Evolutionary conservation across 768 basidiomycete genomes (phyloP).

Genomic region (Leucocoprinus sp.): DNA sequence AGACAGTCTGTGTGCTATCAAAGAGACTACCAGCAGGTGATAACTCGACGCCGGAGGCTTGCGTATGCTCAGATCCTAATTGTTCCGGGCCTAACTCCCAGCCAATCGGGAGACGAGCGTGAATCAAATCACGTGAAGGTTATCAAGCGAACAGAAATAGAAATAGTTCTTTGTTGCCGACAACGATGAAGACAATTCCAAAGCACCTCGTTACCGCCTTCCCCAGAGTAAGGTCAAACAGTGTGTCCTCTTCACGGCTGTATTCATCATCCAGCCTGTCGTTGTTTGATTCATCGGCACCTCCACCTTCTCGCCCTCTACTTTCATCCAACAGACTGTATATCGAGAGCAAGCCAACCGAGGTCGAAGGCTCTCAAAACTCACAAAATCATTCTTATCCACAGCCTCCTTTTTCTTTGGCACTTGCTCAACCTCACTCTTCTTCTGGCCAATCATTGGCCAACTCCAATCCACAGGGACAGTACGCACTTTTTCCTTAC

Average conservation of each 20-base stretch:
- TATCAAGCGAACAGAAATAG: no score
- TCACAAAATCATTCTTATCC: constrained; percentile 11
- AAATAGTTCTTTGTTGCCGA: background rate
- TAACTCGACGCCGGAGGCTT: no score
- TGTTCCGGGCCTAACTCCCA: no score
- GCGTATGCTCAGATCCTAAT: no score
- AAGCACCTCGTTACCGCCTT: constrained; percentile 42
- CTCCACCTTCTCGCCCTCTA: constrained; percentile 15
- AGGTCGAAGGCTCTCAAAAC: constrained; percentile 13
- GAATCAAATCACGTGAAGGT: no score
- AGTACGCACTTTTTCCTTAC: constrained; percentile 27
- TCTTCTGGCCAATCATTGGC: constrained; percentile 4
- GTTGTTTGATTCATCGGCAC: constrained; percentile 19
- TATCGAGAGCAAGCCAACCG: constrained; percentile 14
- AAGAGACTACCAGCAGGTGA: no score
- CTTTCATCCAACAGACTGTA: constrained; percentile 14
- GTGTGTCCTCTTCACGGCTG: constrained; percentile 28
- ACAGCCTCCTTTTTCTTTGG: constrained; percentile 13
- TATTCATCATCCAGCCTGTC: constrained; percentile 24
- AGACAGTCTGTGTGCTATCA: no score
- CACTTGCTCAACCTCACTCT: constrained; percentile 13
- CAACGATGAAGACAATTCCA: constrained; percentile 39
- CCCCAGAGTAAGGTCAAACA: constrained; percentile 38
- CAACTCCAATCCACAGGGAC: constrained; percentile 7
- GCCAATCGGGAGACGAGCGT: no score